Base-by-base conservation (phyloP, 1,139 yeast species). In the Debaryomyces fabryi region DNA sequence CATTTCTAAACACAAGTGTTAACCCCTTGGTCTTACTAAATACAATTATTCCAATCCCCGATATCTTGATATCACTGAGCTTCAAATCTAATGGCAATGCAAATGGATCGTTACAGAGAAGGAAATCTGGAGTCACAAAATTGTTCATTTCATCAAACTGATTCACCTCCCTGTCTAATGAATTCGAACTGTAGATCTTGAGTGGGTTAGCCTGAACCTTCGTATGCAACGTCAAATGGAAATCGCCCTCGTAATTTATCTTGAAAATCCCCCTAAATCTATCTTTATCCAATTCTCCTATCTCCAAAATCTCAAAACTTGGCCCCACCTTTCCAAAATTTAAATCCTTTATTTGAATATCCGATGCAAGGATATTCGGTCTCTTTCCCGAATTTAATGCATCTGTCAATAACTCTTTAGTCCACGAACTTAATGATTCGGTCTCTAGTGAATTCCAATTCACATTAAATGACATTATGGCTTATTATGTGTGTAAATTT, bases 231-330 rank as follows among this genome's bases (percentile, higher is more conserved):
- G 95, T 87, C 48, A 89, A 80, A 48, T 84, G 83, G 25, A 92
- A 91, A 62, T 88, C 91, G 3, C 97, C 97, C 45, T 77, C 74
- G 63, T 90, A 89, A 55, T 82, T 84, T 54, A 89, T 81, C 61
- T 89, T 88, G 72, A 89, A 90, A 29, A 89, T 89, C 1, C 96
- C 96, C 49, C 96, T 74, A 60, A 89, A 90, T 53, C 90, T 69
- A 65, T 89, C 96, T 30, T 75, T 78, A 10, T 86, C 96, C 43
- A 90, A 69, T 63, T 89, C 96, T 2, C 96, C 96, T 54, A 89
- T 86, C 62, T 89, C 96, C 51, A 89, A 71, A 36, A 90, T 86
- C 65, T 89, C 96, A 54, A 89, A 82, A 49, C 78, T 76, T 0
- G 97, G 96, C 1, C 96, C 85, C 46, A 78, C 78, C 49, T 84